Base-by-base conservation (phyloP, 2,329 filamentous ascomycete genomes). In the Neofusicoccum laricinum region DNA sequence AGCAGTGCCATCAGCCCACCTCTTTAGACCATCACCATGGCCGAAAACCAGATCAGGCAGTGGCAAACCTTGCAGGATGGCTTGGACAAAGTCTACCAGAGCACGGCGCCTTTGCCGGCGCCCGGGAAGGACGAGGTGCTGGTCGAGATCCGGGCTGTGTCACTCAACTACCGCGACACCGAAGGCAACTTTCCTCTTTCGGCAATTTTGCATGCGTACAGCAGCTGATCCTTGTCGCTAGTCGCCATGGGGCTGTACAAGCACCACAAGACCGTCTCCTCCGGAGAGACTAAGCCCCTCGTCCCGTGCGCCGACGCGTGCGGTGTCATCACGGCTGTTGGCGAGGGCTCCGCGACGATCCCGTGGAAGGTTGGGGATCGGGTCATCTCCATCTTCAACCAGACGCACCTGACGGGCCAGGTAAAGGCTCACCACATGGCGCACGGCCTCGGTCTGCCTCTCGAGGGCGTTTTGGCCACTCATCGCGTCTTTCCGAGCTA, bases 261-360 rank as follows among this genome's bases (percentile, higher is more conserved):
- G 71, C 87, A 91, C 75, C 87, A 90, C 77, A 82, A 83, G 68
- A 80, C 82, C 3, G 76, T 86, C 50, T 75, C 72, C 8, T 11
- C 41, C 70, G 77, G 65, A 67, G 73, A 61, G 61, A 75, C 61
- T 65, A 80, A 63, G 69, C 68, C 72, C 2, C 68, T 90, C 12
- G 85, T 91, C 1, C 88, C 88, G 1, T 88, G 86, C 74, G 89
- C 87, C 21, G 89, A 92, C 75, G 90, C 89, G 82, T 89, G 87
- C 75, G 89, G 89, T 49, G 80, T 81, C 8, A 79, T 91, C 50
- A 77, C 85, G 2, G 73, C 80, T 14, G 69, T 84, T 34, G 84
- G 85, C 38, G 72, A 79, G 17, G 78, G 76, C 2, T 65, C 70
- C 45, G 75, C 78, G 5, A 77, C 75, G 2, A 68, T 73, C 46